phyloP scores from a whole-genome alignment of 257 asterid genomes.

The Jaltomata sinuosa region DNA sequence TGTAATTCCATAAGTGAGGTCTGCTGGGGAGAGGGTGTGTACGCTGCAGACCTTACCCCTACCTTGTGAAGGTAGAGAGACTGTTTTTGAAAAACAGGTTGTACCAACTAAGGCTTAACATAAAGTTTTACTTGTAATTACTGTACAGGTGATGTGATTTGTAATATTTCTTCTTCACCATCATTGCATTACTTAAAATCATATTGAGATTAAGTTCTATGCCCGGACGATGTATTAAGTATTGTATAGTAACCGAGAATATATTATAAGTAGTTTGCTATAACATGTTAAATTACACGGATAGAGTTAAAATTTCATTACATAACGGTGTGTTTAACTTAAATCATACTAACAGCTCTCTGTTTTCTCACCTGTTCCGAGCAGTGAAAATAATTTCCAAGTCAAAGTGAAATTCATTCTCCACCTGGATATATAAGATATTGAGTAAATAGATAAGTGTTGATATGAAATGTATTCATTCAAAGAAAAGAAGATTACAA shows the following conservation, averaged over 20 bases:
- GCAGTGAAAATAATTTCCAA: neutral
- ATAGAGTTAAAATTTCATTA: too few species aligned
- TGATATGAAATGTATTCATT: neutral
- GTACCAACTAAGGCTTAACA: neutral
- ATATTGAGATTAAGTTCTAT: neutral
- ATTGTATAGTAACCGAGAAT: neutral
- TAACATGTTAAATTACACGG: neutral
- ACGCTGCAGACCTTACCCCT: neutral
- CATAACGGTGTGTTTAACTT: too few species aligned
- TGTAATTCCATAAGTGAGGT: too few species aligned
- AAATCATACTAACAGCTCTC: neutral
- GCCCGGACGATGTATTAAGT: neutral
- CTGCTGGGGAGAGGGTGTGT: too few species aligned
- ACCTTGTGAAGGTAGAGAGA: neutral
- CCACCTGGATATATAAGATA: neutral
- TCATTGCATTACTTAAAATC: neutral
- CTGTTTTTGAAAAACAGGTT: neutral
- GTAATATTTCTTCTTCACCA: neutral
- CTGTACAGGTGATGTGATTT: neutral
- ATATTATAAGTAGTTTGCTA: neutral
- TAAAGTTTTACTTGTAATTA: neutral
- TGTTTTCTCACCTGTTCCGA: neutral
- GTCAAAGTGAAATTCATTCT: neutral
- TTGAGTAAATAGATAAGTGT: neutral
- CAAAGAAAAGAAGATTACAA: neutral